These are phyloP conservation scores for Panicum virgatum DNA, from an alignment of 202 grass and related monocot species.

Conservation along the genomic window DNA sequence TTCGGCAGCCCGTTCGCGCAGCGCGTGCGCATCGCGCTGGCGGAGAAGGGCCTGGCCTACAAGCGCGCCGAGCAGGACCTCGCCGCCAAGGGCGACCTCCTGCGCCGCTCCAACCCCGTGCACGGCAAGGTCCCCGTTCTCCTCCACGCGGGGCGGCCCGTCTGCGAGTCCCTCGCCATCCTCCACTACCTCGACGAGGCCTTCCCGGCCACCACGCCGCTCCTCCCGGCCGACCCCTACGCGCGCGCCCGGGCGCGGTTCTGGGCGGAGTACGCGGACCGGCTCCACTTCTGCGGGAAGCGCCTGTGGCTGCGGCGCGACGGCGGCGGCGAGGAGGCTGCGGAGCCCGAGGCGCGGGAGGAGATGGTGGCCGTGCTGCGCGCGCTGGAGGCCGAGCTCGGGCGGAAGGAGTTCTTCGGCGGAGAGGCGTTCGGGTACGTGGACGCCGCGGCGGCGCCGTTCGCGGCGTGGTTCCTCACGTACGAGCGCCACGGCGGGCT, in stretches of 20 bases:
- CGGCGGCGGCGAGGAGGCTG: constrained; percentile 31
- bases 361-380: constrained; percentile 52
- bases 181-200: constrained; percentile 60
- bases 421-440: constrained; percentile 52
- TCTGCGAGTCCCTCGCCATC: constrained; percentile 71
- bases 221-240: constrained; percentile 45
- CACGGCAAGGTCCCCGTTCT: constrained; percentile 54
- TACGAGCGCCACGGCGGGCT: constrained; percentile 45
- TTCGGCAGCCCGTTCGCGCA: constrained; percentile 52
- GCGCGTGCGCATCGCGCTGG: constrained; percentile 50
- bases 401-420: constrained; percentile 53
- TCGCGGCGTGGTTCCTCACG: constrained; percentile 48
- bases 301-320: constrained; percentile 50
- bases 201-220: constrained; percentile 19
- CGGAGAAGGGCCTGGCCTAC: constrained; percentile 50
- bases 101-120: constrained; percentile 44
- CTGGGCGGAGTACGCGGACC: constrained; percentile 56
- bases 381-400: constrained; percentile 48
- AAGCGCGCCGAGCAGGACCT: constrained; percentile 58
- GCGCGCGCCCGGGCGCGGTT: constrained; percentile 44
- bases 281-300: constrained; percentile 36
- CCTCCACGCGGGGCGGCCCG: constrained; percentile 45
- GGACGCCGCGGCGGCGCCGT: constrained; percentile 49
- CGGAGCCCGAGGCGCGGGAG: constrained; percentile 30
- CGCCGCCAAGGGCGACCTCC: constrained; percentile 42